Conservation (phyloP, 2,329 filamentous ascomycete species). For the Plectosphaerella sp. region DNA sequence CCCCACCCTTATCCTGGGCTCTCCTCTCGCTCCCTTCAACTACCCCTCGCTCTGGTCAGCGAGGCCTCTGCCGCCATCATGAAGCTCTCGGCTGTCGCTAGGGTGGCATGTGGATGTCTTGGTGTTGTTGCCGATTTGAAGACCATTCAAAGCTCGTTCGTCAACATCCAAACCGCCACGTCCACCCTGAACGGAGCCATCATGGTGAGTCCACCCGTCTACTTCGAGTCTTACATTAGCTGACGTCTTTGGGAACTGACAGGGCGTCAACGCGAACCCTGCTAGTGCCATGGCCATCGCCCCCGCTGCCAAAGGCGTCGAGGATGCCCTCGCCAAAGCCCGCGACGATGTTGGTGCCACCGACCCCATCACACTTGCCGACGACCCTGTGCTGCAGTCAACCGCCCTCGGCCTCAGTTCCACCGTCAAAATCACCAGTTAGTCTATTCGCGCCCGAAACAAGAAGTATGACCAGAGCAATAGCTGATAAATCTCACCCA, state of each 20-base stretch:
- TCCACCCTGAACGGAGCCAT: neutral
- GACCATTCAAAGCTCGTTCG: neutral
- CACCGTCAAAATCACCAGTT: slow-evolving; percentile 9
- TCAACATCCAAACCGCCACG: neutral
- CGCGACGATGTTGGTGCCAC: slow-evolving; percentile 8
- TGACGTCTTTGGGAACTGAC: too few species aligned
- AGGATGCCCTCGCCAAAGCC: slow-evolving; percentile 8
- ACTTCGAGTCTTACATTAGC: neutral
- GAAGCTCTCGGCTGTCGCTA: neutral
- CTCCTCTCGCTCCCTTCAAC: neutral
- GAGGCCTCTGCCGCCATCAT: neutral
- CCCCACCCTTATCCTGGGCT: too few species aligned
- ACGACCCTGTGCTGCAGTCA: slow-evolving; percentile 9
- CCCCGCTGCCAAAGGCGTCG: slow-evolving; percentile 2
- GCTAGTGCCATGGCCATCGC: neutral
- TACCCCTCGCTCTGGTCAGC: neutral
- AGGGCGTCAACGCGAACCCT: slow-evolving; percentile 6
- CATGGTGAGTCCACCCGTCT: neutral
- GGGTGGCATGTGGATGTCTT: neutral
- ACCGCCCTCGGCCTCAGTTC: slow-evolving; percentile 6
- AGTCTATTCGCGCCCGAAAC: neutral
- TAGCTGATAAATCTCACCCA: neutral
- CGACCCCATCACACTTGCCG: slow-evolving; percentile 17
- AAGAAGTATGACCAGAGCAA: too few species aligned
- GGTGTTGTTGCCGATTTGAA: neutral